A percentile compares a stretch with the other conserved stretches of the same genome.
These are phyloP conservation scores for Auricularia cornea DNA, from an alignment of 768 basidiomycete genomes.

Conservation along the genomic window DNA sequence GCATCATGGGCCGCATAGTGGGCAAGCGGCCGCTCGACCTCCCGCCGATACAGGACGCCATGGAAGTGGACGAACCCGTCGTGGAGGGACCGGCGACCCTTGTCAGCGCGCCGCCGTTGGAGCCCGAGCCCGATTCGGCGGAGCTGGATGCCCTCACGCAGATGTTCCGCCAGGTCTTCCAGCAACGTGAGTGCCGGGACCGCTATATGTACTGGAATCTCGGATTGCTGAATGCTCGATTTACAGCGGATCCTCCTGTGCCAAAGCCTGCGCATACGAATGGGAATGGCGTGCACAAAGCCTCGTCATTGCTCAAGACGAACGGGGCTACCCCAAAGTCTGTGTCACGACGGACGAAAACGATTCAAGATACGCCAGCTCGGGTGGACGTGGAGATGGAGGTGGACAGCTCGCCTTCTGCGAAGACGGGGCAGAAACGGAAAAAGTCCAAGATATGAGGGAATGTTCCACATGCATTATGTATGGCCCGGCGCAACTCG, in stretches of 20 bases:
- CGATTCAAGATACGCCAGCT: neutral
- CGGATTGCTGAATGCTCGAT: neutral
- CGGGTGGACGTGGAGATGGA: slow-evolving; percentile 1
- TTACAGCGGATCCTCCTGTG: neutral
- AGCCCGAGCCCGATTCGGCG: slow-evolving; percentile 4
- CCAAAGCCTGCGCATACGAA: neutral
- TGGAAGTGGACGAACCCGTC: neutral
- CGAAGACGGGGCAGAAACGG: neutral
- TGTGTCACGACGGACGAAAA: neutral
- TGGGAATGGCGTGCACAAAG: neutral
- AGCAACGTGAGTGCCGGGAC: neutral
- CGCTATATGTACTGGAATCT: no score
- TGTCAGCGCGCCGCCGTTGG: neutral
- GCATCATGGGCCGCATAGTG: slow-evolving; percentile 43
- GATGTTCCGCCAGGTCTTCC: neutral
- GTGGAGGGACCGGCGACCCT: slow-evolving; percentile 20
- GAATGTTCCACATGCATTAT: neutral
- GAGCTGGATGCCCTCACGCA: slow-evolving; percentile 16
- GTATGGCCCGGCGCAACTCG: neutral
- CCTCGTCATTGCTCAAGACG: neutral
- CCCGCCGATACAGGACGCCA: slow-evolving; percentile 1
- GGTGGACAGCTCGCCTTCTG: neutral
- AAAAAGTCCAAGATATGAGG: neutral
- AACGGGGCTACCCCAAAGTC: neutral
- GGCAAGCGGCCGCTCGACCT: neutral